Evolutionary conservation across 2,329 filamentous ascomycete genomes (phyloP), one percentile per base, ranked within the genome.

Genomic region (Calonectria hawksworthii): DNA sequence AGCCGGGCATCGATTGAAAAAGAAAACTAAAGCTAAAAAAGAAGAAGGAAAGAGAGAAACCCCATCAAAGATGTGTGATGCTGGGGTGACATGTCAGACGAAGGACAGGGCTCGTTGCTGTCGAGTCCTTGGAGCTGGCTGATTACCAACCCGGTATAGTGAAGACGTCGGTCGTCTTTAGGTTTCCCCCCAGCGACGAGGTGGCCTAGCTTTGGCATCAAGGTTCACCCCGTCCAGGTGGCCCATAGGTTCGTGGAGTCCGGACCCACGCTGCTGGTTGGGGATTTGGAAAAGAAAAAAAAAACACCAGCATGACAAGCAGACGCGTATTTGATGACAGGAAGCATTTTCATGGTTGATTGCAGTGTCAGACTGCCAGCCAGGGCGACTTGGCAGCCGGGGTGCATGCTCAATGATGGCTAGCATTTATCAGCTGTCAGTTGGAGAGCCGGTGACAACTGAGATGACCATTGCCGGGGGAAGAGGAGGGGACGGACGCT

Each of bases 151-250:
- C 36, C 50, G 56, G 68, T 63, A 65, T 74, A 73, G 69, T 44
- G 68, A 69, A 76, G 63, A 76, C 52, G 70, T 75, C 65, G 66
- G 70, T 73, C 61, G 32, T 73, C 34, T 68, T 68, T 61, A 72
- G 64, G 67, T 71, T 75, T 74, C 72, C 52, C 65, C 50, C 66
- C 32, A 70, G 30, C 52, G 72, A 65, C 64, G 61, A 70, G 70
- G 68, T 66, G 68, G 66, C 44, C 70, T 75, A 68, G 73, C 59
- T 65, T 68, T 47, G 26, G 67, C 64, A 72, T 71, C 76, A 73
- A 77, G 75, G 75, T 75, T 74, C 59, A 74, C 68, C 75, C 76
- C 73, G 69, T 77, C 36, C 32, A 36, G 61, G 36, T 68, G 68
- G 70, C 68, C 67, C 67, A 73, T 72, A 59, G 41, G 67, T 71